Evolutionary conservation across 768 basidiomycete genomes (phyloP), one percentile per base, ranked within the genome.

Genomic region (Calocybe cyanea): DNA sequence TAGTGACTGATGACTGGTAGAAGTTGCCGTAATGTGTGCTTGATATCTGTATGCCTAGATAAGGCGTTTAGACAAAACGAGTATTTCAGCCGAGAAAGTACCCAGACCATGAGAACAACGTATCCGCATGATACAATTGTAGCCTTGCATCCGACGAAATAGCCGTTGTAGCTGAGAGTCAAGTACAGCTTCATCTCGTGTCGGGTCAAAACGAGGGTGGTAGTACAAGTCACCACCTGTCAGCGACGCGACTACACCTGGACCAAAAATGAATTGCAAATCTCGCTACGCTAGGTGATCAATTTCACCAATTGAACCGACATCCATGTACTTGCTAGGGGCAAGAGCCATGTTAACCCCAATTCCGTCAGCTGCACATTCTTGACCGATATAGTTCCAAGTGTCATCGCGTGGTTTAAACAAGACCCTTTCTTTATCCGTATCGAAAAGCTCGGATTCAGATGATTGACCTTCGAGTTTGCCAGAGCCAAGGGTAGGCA

Each of bases 161-260:
- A 94, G 59, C 15, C 89, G 75, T 44, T 72, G 72, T 17, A 98
- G 58, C 56, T 97, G 89, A n/a, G 84, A 85, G n/a, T 75, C 66
- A 10, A 99, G 57, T 4, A 80, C 68, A 7, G 69, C 56, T 7
- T 73, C 73, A 60, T 96, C 92, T 39, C 86, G 76, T 6, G 64
- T 61, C 2, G 79, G 74, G 42, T 85, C 76, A 61, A 92, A 99
- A n/a, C 89, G 78, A 7, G 95, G 96, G 57, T 94, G 87, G 69
- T 85, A 95, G 66, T 87, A 94, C 1, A 95, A 57, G 46, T 93
- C 91, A 15, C 96, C 96, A 11, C 96, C 96, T 6, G 91, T 92
- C 9, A 81, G 60, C 0, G 81, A 81, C 0, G 86, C 61, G 5
- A 93, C 73, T 3, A 73, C 64, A 34, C 86, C 87, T 84, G 30